phyloP scores from a whole-genome alignment of 2,329 filamentous ascomycete genomes.

The Periconia digitata region DNA sequence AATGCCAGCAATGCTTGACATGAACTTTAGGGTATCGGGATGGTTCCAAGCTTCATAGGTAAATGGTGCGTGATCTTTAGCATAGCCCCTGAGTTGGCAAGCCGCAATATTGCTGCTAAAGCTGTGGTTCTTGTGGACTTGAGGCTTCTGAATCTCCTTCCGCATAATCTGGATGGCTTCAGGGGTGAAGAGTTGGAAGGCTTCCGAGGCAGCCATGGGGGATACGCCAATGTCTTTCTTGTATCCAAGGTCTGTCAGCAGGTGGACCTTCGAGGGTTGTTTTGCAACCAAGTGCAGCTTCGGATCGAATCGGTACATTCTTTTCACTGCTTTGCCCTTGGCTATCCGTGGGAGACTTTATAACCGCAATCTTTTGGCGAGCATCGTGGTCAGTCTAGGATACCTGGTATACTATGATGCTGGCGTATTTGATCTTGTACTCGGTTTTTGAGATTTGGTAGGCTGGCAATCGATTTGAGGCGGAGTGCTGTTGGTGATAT shows the following conservation, averaged over 20 bases:
- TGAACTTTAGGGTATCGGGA: constrained; percentile 55
- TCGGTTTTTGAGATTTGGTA: too few species aligned
- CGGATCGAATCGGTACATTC: constrained; percentile 52
- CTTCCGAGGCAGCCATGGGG: constrained; percentile 64
- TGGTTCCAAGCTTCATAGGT: constrained; percentile 64
- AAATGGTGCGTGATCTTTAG: constrained; percentile 63
- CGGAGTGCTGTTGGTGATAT: too few species aligned
- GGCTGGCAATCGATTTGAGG: too few species aligned
- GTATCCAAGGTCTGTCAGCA: constrained; percentile 64
- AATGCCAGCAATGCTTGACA: constrained; percentile 60
- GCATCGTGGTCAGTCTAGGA: too few species aligned
- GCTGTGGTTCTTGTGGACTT: constrained; percentile 59
- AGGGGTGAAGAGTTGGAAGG: constrained; percentile 64
- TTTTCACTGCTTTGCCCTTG: constrained; percentile 13
- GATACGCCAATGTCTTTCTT: constrained; percentile 60
- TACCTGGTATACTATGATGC: too few species aligned
- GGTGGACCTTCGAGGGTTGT: constrained; percentile 54
- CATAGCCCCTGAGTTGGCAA: constrained; percentile 59
- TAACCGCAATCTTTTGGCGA: neutral
- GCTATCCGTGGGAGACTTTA: neutral
- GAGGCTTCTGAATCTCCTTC: constrained; percentile 60
- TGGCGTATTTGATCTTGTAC: too few species aligned
- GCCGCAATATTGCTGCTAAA: constrained; percentile 62
- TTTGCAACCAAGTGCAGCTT: constrained; percentile 58
- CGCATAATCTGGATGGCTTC: constrained; percentile 65